These are phyloP conservation scores for Excoecaria agallocha DNA, from an alignment of 345 rosid species.

Conservation along the genomic window DNA sequence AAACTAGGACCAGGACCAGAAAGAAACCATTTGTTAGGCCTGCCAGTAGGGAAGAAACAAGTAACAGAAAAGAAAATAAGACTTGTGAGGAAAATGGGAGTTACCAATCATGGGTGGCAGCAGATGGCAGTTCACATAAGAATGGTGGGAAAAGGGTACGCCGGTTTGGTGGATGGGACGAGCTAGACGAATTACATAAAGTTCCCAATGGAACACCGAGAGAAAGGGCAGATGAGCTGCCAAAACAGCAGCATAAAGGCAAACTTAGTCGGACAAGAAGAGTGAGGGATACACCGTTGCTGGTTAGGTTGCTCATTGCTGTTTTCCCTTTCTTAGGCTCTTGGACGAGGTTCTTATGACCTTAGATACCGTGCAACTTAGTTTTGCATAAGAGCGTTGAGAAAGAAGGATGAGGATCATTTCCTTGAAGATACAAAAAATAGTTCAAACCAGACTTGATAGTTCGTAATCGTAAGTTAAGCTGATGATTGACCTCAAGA, in stretches of 20 bases:
- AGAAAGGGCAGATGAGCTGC: conserved; percentile 19
- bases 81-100: conserved; percentile 30
- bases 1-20: conserved; percentile 23
- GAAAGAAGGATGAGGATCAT: not conserved
- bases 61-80: conserved; percentile 22
- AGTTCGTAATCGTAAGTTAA: not conserved
- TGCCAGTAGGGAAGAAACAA: conserved; percentile 25
- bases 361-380: not conserved
- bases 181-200: conserved; percentile 43
- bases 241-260: conserved; percentile 30
- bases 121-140: conserved; percentile 29
- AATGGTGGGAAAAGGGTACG: conserved; percentile 17
- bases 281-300: conserved; percentile 62
- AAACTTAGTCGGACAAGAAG: conserved; percentile 53
- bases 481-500: not conserved
- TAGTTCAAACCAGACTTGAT: not conserved
- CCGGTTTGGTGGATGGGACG: conserved; percentile 84
- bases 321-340: conserved; percentile 73
- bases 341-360: conserved; percentile 54
- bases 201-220: conserved; percentile 15
- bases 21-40: conserved; percentile 43
- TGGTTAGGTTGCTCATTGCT: conserved; percentile 61
- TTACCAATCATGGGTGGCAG: conserved; percentile 64
- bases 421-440: not conserved
- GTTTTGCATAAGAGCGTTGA: not conserved